Evolutionary conservation across 2,329 filamentous ascomycete species (phyloP).

Genomic region (Fusarium odoratissimum): DNA sequence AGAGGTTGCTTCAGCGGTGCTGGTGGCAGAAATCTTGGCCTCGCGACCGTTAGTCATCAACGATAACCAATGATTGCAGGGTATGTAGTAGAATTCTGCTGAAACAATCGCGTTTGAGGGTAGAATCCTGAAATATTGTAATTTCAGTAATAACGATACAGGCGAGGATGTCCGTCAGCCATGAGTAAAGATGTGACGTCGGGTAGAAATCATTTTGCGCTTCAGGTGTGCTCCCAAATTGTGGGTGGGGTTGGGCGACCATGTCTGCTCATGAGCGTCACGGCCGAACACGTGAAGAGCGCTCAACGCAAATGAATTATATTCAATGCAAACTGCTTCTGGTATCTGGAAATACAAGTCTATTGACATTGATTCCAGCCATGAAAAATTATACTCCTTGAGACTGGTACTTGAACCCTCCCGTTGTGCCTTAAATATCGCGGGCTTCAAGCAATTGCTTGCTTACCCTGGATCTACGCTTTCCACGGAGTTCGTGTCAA

Average conservation of each 20-base stretch:
- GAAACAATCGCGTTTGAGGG: no score
- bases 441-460: neutral
- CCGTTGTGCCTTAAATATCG: neutral
- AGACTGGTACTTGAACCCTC: no score
- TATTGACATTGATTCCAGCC: rapidly evolving
- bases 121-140: no score
- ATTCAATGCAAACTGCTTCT: neutral
- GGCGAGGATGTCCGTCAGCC: no score
- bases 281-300: no score
- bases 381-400: rapidly evolving
- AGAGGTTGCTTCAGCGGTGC: neutral
- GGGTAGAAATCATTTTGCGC: neutral
- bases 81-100: no score
- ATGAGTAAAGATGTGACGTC: neutral
- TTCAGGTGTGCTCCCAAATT: neutral
- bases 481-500: no score
- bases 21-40: neutral
- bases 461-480: neutral
- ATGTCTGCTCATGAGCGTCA: no score
- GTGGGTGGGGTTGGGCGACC: neutral
- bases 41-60: neutral
- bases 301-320: neutral
- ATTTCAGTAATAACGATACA: rapidly evolving
- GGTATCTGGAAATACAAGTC: rapidly evolving
- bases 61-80: neutral